A percentile compares a stretch with the other conserved stretches of the same genome.
Evolutionary conservation across 1,284 basidiomycete genomes (phyloP).

Genomic region (Ustilago tritici): DNA sequence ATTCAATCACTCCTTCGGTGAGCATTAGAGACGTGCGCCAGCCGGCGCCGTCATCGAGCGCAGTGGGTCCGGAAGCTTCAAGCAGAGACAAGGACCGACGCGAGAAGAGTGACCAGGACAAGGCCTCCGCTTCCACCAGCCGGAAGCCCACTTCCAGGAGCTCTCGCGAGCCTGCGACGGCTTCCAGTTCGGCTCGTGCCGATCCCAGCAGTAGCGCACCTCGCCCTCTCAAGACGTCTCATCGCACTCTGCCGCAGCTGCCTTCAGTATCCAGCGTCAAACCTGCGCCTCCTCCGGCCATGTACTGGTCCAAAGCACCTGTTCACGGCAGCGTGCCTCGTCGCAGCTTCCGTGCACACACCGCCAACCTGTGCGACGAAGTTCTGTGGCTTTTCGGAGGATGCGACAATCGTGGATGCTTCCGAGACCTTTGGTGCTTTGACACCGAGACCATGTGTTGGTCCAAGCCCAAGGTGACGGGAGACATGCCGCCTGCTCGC

Average conservation of each 20-base stretch:
- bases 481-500: slow-evolving; percentile 73
- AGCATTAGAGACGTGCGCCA: slow-evolving; percentile 14
- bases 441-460: slow-evolving; percentile 92
- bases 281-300: slow-evolving; percentile 70
- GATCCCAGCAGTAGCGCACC: slow-evolving; percentile 13
- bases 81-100: slow-evolving; percentile 18
- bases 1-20: slow-evolving; percentile 1
- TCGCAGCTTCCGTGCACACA: slow-evolving; percentile 84
- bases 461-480: slow-evolving; percentile 72
- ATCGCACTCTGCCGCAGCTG: slow-evolving; percentile 48
- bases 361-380: slow-evolving; percentile 83
- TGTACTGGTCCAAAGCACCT: slow-evolving; percentile 89
- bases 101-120: slow-evolving; percentile 22
- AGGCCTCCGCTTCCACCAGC: slow-evolving; percentile 8
- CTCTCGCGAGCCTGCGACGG: slow-evolving; percentile 13
- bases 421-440: slow-evolving; percentile 84
- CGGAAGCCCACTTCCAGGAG: slow-evolving; percentile 20
- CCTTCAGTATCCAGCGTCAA: slow-evolving; percentile 51
- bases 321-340: slow-evolving; percentile 81
- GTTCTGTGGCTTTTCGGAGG: slow-evolving; percentile 89
- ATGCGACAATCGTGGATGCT: slow-evolving; percentile 82
- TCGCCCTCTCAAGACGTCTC: slow-evolving; percentile 34
- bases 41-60: not conserved
- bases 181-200: slow-evolving; percentile 18
- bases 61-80: not conserved